Base-by-base conservation (phyloP, 768 basidiomycete species). In the Mycena vitilis region DNA sequence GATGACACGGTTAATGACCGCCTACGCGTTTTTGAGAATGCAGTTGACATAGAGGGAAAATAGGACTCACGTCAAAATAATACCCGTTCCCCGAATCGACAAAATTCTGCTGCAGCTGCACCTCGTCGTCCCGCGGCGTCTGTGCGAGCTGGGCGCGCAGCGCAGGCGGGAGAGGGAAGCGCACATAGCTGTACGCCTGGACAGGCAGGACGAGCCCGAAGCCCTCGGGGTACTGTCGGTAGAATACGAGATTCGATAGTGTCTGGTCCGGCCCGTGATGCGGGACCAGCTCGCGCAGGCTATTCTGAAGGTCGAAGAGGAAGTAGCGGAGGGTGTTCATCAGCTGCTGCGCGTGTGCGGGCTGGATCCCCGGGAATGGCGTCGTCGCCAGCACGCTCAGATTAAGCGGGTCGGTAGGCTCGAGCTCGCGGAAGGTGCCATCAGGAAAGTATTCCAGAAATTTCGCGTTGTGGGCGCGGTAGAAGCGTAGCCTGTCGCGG, bases 251-350 rank as follows among this genome's bases (percentile, higher is more conserved):
- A 30, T 69, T 69, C 53, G 68, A 69, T n/a, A 69, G 25, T 12
- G 68, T 69, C 52, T 64, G 63, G 13, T 38, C 52, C 20, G 68
- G 68, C 20, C 68, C 68, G 6, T 49, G 11, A 34, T 69, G 68
- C 3, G 68, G 68, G 2, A 65, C 58, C 5, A 69, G 13, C 25
- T 69, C 68, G 23, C 51, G 38, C 37, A 38, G 22, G 37, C 58
- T 60, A 53, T 69, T 69, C 58, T 69, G 68, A 45, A 69, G 25
- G 22, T 69, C 68, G 68, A 69, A 69, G 12, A 69, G 68, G 45
- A 69, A 69, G 23, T 64, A 69, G 0, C 68, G 68, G 7, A 69
- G 51, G 5, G 68, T 56, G 57, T 64, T 60, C 68, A 69, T 69
- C 23, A 69, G n/a, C 25, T 64, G 62, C 58, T 69, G 63, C 23